Evolutionary conservation across 768 basidiomycete species (phyloP), one percentile per base, ranked within the genome.

Genomic region (Melanogaster broomeanus): DNA sequence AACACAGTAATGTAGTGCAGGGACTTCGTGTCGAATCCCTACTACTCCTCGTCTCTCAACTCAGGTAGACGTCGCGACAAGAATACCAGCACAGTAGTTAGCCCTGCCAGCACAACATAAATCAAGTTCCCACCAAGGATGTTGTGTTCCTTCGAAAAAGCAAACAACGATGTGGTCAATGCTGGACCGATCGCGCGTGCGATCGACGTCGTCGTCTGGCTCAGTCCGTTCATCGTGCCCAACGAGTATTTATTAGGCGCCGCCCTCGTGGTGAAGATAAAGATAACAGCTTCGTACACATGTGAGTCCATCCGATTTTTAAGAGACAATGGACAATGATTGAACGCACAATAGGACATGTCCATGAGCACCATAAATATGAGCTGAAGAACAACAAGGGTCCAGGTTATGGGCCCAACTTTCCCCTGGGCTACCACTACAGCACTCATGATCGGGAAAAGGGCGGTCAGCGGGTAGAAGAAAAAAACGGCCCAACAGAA

Each of bases 221-320:
- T 72, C 19, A 84, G 67, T 2, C 84, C 84, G 51, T 85, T 82
- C 2, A 77, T 79, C 6, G 82, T 77, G 9, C 83, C 83, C 6
- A 85, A 71, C 0, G 80, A 78, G 18, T 69, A 70, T 47, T 74
- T 77, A 49, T 76, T 77, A 0, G 84, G 82, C 1, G 82, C 70
- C 2, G 80, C 77, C 22, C 73, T 72, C 3, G 77, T 82, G 46
- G 83, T 66, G 48, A 76, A 81, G 57, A 84, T 75, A 42, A 78
- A 79, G 16, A 79, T 74, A 40, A 77, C 77, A 19, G 74, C 83
- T 82, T 37, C 42, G 10, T 4, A 42, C 10, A 19, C 31, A 16
- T 13, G 42, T 58, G 21, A 61, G 50, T 38, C 24, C 24, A 49
- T 49, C 21, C 0, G 21, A 40, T 31, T 31, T 24, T 2, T 3